Percentiles rank a stretch among this genome's conserved stretches.
These are phyloP conservation scores for Pseudotsuga menziesii DNA, from an alignment of 75 land plant species.

Conservation along the genomic window DNA sequence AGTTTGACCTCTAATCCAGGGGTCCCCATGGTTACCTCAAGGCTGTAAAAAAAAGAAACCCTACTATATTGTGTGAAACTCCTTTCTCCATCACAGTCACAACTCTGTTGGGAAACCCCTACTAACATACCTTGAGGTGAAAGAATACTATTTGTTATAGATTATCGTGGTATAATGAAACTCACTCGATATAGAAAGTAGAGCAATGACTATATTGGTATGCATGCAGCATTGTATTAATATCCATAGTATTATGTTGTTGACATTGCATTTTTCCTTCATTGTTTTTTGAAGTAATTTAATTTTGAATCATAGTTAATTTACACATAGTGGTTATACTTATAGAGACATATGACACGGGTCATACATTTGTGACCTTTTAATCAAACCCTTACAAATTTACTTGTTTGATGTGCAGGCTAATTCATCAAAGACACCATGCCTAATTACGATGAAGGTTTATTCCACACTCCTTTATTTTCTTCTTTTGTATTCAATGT, in stretches of 20 bases:
- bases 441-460: constrained; percentile 5
- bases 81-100: too few relatives aligned
- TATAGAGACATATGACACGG: not conserved
- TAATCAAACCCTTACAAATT: not conserved
- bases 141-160: not conserved
- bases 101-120: too few relatives aligned
- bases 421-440: constrained; percentile 1
- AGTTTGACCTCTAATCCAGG: too few relatives aligned
- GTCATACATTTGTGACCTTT: not conserved
- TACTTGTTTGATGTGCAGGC: constrained; percentile 8
- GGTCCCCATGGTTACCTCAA: too few relatives aligned
- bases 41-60: too few relatives aligned
- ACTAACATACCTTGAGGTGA: too few relatives aligned
- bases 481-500: not conserved
- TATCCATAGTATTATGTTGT: not conserved
- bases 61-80: too few relatives aligned
- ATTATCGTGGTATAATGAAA: not conserved
- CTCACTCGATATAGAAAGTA: not conserved
- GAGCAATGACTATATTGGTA: not conserved
- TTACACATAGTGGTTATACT: not conserved
- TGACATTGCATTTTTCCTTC: not conserved
- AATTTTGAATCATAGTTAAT: not conserved
- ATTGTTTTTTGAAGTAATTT: not conserved
- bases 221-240: not conserved
- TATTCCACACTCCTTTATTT: not conserved